Conservation (phyloP, 2,329 filamentous ascomycete genomes). For the Fusarium kyushuense region DNA sequence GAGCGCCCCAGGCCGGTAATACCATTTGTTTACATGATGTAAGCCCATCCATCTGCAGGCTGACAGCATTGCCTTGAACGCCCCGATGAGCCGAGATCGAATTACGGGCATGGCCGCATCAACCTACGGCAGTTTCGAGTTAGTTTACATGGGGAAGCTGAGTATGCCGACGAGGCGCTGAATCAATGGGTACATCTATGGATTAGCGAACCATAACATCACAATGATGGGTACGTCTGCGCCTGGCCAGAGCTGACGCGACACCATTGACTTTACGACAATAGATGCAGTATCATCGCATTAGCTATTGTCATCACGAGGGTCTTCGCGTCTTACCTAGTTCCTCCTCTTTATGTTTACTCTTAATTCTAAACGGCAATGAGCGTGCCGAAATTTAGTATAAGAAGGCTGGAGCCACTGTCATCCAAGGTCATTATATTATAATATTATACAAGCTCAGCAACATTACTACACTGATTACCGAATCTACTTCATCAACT, state of each 20-base stretch:
- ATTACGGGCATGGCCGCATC: conserved; percentile 27
- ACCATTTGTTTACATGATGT: conserved; percentile 36
- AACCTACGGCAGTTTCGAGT: neutral
- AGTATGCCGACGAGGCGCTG: conserved; percentile 17
- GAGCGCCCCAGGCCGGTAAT: conserved; percentile 20
- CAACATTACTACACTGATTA: no score
- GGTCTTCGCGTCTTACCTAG: conserved; percentile 34
- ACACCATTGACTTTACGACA: conserved; percentile 22
- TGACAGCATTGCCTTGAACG: conserved; percentile 15
- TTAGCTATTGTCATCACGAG: conserved; percentile 32
- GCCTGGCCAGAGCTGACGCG: conserved; percentile 17
- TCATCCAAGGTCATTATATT: conserved; percentile 6
- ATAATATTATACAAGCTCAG: conserved; percentile 1
- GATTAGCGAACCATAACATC: conserved; percentile 11
- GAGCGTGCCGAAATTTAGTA: conserved; percentile 16
- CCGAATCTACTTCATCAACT: neutral
- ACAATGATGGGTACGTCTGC: conserved; percentile 14
- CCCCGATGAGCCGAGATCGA: conserved; percentile 28
- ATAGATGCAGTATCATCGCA: conserved; percentile 29
- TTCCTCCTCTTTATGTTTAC: neutral
- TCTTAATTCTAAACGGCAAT: neutral
- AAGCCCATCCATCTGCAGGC: conserved; percentile 23
- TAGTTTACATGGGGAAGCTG: conserved; percentile 1
- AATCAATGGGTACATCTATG: neutral
- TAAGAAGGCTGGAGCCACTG: conserved; percentile 28